phyloP scores from a whole-genome alignment of 129 eudicot genomes.

The Apium graveolens region DNA sequence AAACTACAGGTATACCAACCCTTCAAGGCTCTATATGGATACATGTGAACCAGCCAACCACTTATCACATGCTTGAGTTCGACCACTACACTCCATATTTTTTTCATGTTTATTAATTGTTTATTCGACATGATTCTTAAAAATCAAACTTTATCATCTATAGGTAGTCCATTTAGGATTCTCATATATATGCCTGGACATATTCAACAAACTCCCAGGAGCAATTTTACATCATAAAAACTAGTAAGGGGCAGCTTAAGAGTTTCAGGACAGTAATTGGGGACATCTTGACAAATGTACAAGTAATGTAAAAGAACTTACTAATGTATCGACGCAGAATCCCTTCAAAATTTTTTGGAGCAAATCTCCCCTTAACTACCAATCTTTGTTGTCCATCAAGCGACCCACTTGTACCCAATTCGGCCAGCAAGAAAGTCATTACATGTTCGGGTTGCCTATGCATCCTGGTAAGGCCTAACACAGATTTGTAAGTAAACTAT shows the following conservation, averaged over 20 bases:
- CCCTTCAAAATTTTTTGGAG: constrained; percentile 77
- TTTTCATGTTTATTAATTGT: not conserved
- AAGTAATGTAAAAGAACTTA: constrained; percentile 28
- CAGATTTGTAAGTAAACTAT: not conserved
- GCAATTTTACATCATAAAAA: not conserved
- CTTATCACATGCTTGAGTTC: not conserved
- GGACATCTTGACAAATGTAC: not conserved
- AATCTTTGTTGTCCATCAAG: constrained; percentile 82
- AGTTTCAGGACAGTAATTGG: not conserved
- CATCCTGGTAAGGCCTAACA: constrained; percentile 31
- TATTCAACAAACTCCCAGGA: not conserved
- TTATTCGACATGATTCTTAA: not conserved
- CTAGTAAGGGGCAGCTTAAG: not conserved
- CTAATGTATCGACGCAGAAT: constrained; percentile 67
- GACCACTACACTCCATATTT: not conserved
- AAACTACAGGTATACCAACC: not conserved
- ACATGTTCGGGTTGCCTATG: constrained; percentile 88
- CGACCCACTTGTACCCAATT: constrained; percentile 81
- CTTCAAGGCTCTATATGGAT: not conserved
- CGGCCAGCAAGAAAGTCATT: constrained; percentile 77
- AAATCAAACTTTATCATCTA: not conserved
- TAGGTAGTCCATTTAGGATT: not conserved
- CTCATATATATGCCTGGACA: not conserved
- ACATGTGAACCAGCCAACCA: not conserved
- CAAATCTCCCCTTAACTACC: constrained; percentile 71